Base-by-base conservation (phyloP, 2,329 filamentous ascomycete species). In the Aspergillus carbonarius region DNA sequence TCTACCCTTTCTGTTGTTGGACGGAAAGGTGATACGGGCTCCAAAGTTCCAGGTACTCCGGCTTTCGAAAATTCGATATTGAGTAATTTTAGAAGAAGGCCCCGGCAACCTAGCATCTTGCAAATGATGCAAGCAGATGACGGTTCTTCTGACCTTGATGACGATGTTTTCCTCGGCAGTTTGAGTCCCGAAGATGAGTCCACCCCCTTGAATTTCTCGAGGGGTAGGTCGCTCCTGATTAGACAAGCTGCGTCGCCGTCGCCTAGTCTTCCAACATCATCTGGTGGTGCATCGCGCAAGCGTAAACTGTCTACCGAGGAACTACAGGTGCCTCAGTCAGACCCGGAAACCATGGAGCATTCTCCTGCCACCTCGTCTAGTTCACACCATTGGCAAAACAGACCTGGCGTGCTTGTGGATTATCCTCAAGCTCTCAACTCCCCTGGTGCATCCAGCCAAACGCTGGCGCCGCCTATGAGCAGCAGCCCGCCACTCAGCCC, bases 171-270 rank as follows among this genome's bases (percentile, higher is more conserved):
- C 59, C 69, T 79, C 17, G 76, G 75, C 30, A 74, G 73, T 8
- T 70, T 79, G 50, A 74, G 72, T 44, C 77, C 77, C 0, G 70
- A 79, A 56, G 77, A 79, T 64, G 76, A 79, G 59, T 79, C 78
- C 17, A 79, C 78, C 7, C 78, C 78, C 2, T 61, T 79, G 42
- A 73, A 76, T 59, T 59, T 74, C 30, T 56, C 73, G 13, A 72
- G 68, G 54, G 67, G 70, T 8, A 73, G 73, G 56, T 69, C 70
- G 30, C 63, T 73, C n/a, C 54, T 70, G 5, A 44, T 63, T 12
- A 61, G 61, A 37, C 65, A 59, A 18, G 58, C 58, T 10, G 61
- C 58, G 7, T 62, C 64, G 7, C 69, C 70, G 27, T 66, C 69
- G 7, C 65, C 67, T 5, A 60, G 66, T 17, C 63, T 66, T 17